These are phyloP conservation scores for Microbotryum intermedium DNA, from an alignment of 1,284 basidiomycete species.

Conservation along the genomic window DNA sequence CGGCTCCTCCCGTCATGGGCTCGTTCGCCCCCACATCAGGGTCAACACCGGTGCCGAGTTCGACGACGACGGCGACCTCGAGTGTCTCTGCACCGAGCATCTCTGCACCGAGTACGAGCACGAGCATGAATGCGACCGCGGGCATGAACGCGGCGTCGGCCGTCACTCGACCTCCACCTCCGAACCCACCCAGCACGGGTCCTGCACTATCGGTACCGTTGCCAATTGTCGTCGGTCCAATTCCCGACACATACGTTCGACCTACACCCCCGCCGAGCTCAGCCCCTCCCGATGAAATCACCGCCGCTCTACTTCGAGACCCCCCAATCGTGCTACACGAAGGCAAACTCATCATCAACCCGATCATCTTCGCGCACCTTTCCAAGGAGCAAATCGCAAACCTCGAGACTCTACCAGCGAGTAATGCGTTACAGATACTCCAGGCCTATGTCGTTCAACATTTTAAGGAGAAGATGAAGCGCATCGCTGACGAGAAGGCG, in stretches of 20 bases:
- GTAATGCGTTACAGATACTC: conserved; percentile 69
- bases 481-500: conserved; percentile 20
- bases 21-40: not conserved
- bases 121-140: too few relatives aligned
- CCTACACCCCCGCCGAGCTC: conserved; percentile 37
- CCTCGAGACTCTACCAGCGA: conserved; percentile 69
- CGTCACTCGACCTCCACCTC: not conserved
- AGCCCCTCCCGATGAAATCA: conserved; percentile 34
- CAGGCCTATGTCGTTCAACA: conserved; percentile 76
- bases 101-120: not conserved
- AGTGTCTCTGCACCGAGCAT: conserved; percentile 1
- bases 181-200: not conserved
- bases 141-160: too few relatives aligned
- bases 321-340: conserved; percentile 75
- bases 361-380: conserved; percentile 70
- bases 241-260: conserved; percentile 43
- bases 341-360: conserved; percentile 72
- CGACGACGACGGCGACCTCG: conserved; percentile 1
- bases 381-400: conserved; percentile 62
- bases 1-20: not conserved
- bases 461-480: conserved; percentile 63
- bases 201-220: conserved; percentile 34
- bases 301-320: conserved; percentile 43
- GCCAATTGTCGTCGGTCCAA: conserved; percentile 55
- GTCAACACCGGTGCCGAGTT: conserved; percentile 35